Conservation (phyloP, 202 grass and related monocot genomes). For the Zoysia matrella region DNA sequence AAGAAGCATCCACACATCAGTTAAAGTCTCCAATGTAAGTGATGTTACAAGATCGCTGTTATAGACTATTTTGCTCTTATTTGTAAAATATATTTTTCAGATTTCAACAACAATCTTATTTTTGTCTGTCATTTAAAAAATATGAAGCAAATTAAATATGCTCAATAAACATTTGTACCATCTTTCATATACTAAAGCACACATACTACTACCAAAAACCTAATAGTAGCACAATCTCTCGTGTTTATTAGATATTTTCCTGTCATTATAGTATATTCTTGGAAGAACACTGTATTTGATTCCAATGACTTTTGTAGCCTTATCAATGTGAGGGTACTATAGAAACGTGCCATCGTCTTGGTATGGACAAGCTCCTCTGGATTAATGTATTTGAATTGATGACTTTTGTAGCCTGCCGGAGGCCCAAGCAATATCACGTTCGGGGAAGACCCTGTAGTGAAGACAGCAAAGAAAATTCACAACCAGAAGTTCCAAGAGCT, state of each 20-base stretch:
- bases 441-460: conserved; percentile 66
- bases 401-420: conserved; percentile 69
- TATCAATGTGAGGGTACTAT: neutral
- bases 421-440: conserved; percentile 83
- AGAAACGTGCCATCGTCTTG: neutral
- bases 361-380: neutral
- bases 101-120: neutral
- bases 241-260: neutral
- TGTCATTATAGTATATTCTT: conserved; percentile 3
- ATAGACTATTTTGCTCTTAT: too few species aligned
- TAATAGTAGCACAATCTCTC: neutral
- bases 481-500: conserved; percentile 93
- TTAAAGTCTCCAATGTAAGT: conserved; percentile 92
- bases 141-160: neutral
- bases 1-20: conserved; percentile 77
- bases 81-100: neutral
- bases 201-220: neutral
- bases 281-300: neutral
- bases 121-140: conserved; percentile 3
- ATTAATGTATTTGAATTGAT: conserved; percentile 20
- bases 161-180: neutral
- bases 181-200: neutral
- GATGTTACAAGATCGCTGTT: conserved; percentile 7
- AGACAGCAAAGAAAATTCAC: conserved; percentile 81
- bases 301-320: neutral